These are phyloP conservation scores for Phalaenopsis aphrodite DNA, from an alignment of 106 monocot genomes.

Conservation along the genomic window DNA sequence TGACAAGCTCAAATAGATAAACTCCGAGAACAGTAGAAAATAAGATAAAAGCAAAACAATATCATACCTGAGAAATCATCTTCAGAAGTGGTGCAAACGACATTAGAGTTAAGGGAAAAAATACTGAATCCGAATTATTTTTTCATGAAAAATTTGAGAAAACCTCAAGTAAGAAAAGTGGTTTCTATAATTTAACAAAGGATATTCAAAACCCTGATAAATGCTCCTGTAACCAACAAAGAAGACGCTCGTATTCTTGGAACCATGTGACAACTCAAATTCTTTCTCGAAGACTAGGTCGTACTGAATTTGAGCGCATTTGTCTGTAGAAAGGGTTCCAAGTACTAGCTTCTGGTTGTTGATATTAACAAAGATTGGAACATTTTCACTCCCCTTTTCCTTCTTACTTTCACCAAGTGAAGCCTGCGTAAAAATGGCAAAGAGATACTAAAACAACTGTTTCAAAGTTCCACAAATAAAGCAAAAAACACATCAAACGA, in stretches of 20 bases:
- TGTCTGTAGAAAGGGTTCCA: conserved; percentile 47
- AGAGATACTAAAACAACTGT: neutral
- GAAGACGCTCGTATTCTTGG: conserved; percentile 51
- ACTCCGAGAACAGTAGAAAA: neutral
- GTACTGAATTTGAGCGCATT: conserved; percentile 43
- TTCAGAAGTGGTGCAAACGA: neutral
- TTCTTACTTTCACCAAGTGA: conserved; percentile 40
- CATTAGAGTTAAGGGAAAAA: neutral
- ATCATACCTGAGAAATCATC: conserved; percentile 3
- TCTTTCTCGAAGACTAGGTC: conserved; percentile 78
- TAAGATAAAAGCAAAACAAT: neutral
- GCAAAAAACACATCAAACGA: neutral
- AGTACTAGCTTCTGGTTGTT: conserved; percentile 45
- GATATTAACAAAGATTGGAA: conserved; percentile 35
- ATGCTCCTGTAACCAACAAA: conserved; percentile 50
- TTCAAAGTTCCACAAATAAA: neutral
- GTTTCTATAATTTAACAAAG: conserved; percentile 6
- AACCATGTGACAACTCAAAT: conserved; percentile 54
- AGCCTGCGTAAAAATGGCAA: conserved; percentile 22
- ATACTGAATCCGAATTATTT: neutral
- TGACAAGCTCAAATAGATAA: neutral
- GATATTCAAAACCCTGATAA: conserved; percentile 30
- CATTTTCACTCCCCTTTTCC: conserved; percentile 27
- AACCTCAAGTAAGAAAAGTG: neutral
- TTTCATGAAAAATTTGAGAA: neutral